phyloP scores from a whole-genome alignment of 805 yeast genomes.

The Candida nitratophila region DNA sequence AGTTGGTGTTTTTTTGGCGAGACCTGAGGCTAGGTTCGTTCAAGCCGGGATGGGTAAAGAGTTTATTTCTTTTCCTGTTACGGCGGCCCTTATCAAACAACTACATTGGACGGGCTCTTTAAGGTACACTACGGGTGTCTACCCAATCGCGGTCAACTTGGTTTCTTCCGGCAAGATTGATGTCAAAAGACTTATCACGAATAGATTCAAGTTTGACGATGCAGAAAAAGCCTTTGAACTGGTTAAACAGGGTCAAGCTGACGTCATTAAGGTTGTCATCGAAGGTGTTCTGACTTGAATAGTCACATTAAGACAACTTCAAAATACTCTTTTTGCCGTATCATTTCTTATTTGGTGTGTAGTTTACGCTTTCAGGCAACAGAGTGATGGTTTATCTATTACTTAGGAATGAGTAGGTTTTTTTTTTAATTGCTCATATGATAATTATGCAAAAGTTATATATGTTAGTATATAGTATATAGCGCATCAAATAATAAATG shows the following conservation, averaged over 20 bases:
- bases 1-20: conserved; percentile 8
- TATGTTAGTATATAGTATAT: too few relatives aligned
- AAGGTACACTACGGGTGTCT: conserved; percentile 67
- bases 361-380: too few relatives aligned
- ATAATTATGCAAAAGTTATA: too few relatives aligned
- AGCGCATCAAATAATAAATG: too few relatives aligned
- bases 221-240: conserved; percentile 65
- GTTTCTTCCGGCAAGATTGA: conserved; percentile 52
- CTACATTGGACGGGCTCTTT: conserved; percentile 58
- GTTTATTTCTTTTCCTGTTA: conserved; percentile 1
- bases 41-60: conserved; percentile 15
- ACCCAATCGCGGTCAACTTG: conserved; percentile 54
- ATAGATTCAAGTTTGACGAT: conserved; percentile 55
- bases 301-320: too few relatives aligned
- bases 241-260: conserved; percentile 39
- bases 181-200: conserved; percentile 57
- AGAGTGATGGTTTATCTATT: too few relatives aligned
- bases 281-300: conserved; percentile 1
- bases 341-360: too few relatives aligned
- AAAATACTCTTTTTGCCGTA: too few relatives aligned
- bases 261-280: conserved; percentile 64
- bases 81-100: conserved; percentile 35
- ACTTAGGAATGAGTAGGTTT: too few relatives aligned
- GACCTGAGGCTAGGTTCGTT: conserved; percentile 15
- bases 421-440: too few relatives aligned